phyloP scores from a whole-genome alignment of 139 green algal genomes.

The Ettlia oleoabundans region DNA sequence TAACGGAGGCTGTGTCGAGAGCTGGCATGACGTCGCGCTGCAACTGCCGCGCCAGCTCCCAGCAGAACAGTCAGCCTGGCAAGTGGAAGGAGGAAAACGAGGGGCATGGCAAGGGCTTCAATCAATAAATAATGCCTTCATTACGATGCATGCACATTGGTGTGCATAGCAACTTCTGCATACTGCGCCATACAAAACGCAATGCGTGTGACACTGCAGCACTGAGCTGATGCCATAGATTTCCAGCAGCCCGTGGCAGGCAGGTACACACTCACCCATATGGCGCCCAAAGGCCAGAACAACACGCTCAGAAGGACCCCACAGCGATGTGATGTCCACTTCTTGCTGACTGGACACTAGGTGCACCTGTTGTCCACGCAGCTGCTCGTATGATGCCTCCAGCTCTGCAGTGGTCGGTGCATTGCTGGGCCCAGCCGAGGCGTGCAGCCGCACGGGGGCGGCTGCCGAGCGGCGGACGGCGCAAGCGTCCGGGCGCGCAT shows the following conservation, averaged over 20 bases:
- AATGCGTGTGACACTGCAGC: no score
- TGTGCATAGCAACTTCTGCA: not conserved
- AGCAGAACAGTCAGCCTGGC: conserved; percentile 39
- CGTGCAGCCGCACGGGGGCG: no score
- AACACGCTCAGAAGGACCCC: conserved; percentile 56
- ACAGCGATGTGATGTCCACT: conserved; percentile 58
- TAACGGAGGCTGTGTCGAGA: conserved; percentile 64
- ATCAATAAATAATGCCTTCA: no score
- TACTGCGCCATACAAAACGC: no score
- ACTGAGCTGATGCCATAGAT: no score
- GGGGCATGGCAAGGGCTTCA: not conserved
- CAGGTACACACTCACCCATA: conserved; percentile 52
- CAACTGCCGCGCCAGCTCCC: conserved; percentile 80
- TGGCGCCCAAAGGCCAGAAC: conserved; percentile 69
- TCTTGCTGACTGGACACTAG: conserved; percentile 53
- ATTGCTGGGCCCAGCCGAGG: no score
- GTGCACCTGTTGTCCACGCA: conserved; percentile 43
- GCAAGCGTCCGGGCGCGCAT: no score
- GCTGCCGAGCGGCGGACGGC: no score
- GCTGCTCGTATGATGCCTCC: not conserved
- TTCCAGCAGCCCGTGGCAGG: not conserved
- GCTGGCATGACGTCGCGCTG: conserved; percentile 73
- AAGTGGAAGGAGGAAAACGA: not conserved
- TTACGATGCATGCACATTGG: not conserved
- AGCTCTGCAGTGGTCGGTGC: not conserved